Evolutionary conservation across 140 eudicot species (phyloP).

Genomic region (Senecio squalidus): DNA sequence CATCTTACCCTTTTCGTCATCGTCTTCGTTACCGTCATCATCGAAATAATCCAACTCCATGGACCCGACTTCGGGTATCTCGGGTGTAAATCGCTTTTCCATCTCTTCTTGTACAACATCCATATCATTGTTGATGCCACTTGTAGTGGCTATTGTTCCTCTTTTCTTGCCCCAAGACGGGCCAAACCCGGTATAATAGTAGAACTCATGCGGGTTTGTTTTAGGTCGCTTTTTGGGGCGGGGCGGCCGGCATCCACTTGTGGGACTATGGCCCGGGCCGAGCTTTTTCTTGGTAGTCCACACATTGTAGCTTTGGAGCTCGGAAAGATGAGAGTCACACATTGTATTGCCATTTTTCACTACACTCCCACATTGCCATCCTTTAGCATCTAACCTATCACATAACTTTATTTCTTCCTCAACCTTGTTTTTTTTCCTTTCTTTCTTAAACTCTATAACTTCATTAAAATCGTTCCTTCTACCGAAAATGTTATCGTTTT

Average conservation of each 20-base stretch:
- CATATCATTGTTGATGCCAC: not conserved
- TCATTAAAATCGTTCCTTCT: not conserved
- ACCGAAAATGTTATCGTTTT: not conserved
- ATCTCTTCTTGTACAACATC: constrained; percentile 1
- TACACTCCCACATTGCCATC: constrained; percentile 52
- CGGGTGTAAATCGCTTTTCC: constrained; percentile 2
- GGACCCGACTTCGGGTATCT: not conserved
- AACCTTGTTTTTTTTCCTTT: not conserved
- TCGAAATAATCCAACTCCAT: not conserved
- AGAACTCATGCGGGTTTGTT: constrained; percentile 39
- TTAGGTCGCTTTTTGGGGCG: constrained; percentile 32
- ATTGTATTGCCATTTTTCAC: constrained; percentile 31
- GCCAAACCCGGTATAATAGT: constrained; percentile 84
- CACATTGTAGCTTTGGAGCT: constrained; percentile 5
- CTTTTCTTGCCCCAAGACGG: constrained; percentile 90
- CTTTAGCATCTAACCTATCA: constrained; percentile 35
- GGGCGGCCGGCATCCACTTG: constrained; percentile 3
- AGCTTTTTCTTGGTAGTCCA: constrained; percentile 20
- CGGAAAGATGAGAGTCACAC: constrained; percentile 40
- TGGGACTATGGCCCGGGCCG: not conserved
- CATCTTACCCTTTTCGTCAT: constrained; percentile 12
- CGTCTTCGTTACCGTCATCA: constrained; percentile 5
- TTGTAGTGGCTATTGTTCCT: constrained; percentile 6
- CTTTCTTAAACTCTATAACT: constrained; percentile 14
- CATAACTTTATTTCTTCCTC: constrained; percentile 31